Percentiles rank a stretch among this genome's conserved stretches.
Evolutionary conservation across 1,139 yeast genomes (phyloP).

Genomic region (Diutina siamensis): DNA sequence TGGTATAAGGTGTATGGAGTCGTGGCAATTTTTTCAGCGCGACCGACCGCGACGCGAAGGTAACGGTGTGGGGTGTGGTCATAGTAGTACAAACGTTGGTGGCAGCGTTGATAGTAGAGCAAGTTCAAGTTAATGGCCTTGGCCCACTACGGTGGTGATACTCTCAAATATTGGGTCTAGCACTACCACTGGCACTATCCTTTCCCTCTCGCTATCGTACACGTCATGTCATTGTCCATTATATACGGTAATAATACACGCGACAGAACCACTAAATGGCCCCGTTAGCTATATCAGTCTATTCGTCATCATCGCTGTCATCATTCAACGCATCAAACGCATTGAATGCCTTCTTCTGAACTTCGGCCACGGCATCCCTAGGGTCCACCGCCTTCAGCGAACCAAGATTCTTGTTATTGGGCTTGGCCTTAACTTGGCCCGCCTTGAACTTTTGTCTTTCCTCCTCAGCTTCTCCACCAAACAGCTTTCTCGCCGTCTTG

Average conservation of each 20-base stretch:
- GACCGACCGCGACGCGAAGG: not conserved
- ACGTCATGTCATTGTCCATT: not conserved
- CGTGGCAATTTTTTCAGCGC: constrained; percentile 1
- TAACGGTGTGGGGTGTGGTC: not conserved
- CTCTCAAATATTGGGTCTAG: too few species aligned
- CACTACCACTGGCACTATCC: too few species aligned
- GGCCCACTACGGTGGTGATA: not conserved
- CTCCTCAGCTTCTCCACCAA: constrained; percentile 33
- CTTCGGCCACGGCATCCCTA: constrained; percentile 57
- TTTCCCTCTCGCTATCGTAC: too few species aligned
- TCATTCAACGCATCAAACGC: constrained; percentile 70
- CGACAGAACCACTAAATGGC: not conserved
- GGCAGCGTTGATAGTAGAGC: too few species aligned
- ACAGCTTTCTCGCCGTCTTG: constrained; percentile 28
- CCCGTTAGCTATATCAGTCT: constrained; percentile 8
- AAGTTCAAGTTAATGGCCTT: not conserved
- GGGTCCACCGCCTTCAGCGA: constrained; percentile 66
- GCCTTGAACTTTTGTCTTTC: constrained; percentile 40
- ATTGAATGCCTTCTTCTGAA: constrained; percentile 55
- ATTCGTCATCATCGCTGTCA: constrained; percentile 39
- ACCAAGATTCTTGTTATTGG: constrained; percentile 64
- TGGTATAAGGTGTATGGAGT: not conserved
- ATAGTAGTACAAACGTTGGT: not conserved
- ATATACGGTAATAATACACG: not conserved
- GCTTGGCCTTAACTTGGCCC: constrained; percentile 42